Evolutionary conservation across 148 eudicot species (phyloP).

Genomic region (Heliosperma pusillum): DNA sequence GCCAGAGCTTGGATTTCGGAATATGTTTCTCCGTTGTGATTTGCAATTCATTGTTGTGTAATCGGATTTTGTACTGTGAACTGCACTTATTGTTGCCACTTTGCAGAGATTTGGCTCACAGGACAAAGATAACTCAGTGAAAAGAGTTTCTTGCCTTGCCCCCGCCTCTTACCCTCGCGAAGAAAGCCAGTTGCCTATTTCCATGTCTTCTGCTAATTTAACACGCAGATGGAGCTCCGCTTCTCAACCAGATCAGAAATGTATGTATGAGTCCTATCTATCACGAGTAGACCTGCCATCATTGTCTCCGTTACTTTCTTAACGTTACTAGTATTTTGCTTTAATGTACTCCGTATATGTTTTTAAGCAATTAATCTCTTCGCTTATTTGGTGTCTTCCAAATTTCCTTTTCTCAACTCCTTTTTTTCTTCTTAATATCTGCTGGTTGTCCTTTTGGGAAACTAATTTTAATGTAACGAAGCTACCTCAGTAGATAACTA

Average conservation of each 20-base stretch:
- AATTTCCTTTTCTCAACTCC: not conserved
- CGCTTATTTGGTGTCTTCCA: no score
- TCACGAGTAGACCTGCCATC: not conserved
- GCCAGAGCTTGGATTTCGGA: no score
- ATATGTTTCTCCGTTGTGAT: not conserved
- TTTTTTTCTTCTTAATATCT: not conserved
- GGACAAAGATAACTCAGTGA: slow-evolving; percentile 69
- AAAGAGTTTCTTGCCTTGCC: slow-evolving; percentile 51
- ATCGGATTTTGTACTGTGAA: not conserved
- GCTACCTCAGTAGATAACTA: no score
- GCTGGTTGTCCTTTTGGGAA: no score
- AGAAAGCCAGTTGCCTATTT: slow-evolving; percentile 63
- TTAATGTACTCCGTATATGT: no score
- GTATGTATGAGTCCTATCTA: slow-evolving; percentile 40
- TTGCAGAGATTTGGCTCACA: slow-evolving; percentile 72
- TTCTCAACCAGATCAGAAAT: slow-evolving; percentile 51
- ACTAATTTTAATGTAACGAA: no score
- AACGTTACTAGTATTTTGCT: no score
- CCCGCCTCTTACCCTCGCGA: slow-evolving; percentile 56
- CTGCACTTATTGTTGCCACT: not conserved
- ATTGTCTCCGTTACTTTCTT: not conserved
- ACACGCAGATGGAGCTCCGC: slow-evolving; percentile 64
- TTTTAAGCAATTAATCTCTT: no score
- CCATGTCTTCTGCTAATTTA: slow-evolving; percentile 58
- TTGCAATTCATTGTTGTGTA: not conserved